Base-by-base conservation (phyloP, 768 basidiomycete genomes). In the Gymnopilus junonius region DNA sequence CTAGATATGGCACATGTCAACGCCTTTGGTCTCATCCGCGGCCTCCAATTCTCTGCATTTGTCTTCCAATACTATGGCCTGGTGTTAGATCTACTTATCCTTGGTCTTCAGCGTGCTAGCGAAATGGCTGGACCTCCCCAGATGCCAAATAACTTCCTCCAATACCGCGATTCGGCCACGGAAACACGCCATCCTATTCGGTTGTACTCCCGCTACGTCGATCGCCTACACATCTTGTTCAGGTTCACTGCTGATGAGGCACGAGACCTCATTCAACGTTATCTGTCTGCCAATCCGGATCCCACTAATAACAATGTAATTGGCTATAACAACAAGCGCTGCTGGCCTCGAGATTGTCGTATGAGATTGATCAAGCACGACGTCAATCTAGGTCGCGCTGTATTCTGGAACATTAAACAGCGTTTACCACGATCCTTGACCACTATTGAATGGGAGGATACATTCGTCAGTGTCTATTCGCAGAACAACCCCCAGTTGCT, bases 321-420 rank as follows among this genome's bases (percentile, higher is more conserved):
- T 65, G 97, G 97, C 0, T 99, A 98, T 78, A 98, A 98, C 81
- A 99, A 98, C 83, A 97, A 97, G 77, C 90, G 95, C 54, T 99
- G 97, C 79, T 99, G 97, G 97, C 97, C 97, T 37, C 87, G 96
- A 67, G 97, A 99, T 77, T 99, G 97, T 76, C 91, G 97, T 62
- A 99, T 99, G 97, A 84, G 97, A 34, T 84, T 99, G 61, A 97
- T 97, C 83, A 99, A 99, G 78, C 97, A 99, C 76, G 97, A 99
- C 73, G 97, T 99, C 77, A 99, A 99, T 76, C 83, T 99, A 46
- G 97, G 97, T 21, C 87, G 97, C 64, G 97, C 97, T 2, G 97
- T 98, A 8, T 99, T 97, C 79, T 99, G 97, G 97, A 99, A 99
- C 72, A 94, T 99, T 75, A 97, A 98, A 80, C 95, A 98, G 76